Evolutionary conservation across 257 asterid genomes (phyloP).

Genomic region (Solanum medicagineum): DNA sequence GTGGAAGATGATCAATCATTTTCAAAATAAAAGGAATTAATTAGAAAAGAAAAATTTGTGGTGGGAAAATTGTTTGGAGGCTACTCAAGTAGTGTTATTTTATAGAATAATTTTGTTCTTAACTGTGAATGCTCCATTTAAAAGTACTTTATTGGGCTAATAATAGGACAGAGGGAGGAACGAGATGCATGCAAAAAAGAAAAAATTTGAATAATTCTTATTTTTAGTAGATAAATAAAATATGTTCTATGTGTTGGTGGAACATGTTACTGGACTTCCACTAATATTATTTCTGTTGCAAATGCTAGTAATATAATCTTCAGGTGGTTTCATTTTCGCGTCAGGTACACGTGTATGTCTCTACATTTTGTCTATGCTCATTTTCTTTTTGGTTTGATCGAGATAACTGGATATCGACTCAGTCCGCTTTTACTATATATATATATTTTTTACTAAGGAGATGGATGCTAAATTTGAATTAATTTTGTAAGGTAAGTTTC

Average conservation of each 20-base stretch:
- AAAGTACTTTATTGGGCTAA: not conserved
- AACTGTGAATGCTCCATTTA: not conserved
- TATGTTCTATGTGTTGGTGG: conserved; percentile 20
- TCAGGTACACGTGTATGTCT: not conserved
- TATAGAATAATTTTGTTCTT: not conserved
- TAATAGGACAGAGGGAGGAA: not conserved
- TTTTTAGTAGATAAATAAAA: not conserved
- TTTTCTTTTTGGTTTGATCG: no score
- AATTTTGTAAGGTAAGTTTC: no score
- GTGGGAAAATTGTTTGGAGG: not conserved
- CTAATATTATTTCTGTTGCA: not conserved
- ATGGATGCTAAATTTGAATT: no score
- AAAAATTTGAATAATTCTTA: not conserved
- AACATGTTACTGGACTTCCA: conserved; percentile 34
- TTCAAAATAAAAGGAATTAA: not conserved
- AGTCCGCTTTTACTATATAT: no score
- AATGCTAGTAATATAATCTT: not conserved
- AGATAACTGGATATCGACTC: no score
- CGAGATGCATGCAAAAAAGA: not conserved
- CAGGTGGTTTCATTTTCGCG: not conserved
- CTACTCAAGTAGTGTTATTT: not conserved
- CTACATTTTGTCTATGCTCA: not conserved
- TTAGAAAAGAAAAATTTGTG: not conserved
- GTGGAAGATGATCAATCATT: conserved; percentile 9
- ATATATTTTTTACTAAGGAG: no score